These are phyloP conservation scores for Macrolepiota dolichaula DNA, from an alignment of 768 basidiomycete genomes.

Conservation along the genomic window DNA sequence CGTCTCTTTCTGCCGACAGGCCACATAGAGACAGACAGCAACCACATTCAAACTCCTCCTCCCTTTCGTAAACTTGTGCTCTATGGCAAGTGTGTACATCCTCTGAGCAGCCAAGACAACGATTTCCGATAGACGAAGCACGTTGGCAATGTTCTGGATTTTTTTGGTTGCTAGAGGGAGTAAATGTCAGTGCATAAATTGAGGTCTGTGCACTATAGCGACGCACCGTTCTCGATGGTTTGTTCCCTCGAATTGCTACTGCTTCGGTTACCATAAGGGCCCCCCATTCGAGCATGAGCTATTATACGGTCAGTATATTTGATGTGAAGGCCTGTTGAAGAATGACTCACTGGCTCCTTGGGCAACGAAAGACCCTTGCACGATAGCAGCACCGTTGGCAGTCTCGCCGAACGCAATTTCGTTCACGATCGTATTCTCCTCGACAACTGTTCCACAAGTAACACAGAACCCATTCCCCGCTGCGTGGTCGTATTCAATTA, in stretches of 20 bases:
- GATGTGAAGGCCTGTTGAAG: neutral
- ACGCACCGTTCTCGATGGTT: constrained; percentile 84
- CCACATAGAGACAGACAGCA: constrained; percentile 93
- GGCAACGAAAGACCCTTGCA: constrained; percentile 89
- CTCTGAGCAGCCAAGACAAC: constrained; percentile 81
- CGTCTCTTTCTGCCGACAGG: constrained; percentile 88
- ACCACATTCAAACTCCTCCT: constrained; percentile 90
- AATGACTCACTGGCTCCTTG: constrained; percentile 79
- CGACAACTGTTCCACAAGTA: constrained; percentile 84
- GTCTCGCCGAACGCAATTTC: constrained; percentile 97
- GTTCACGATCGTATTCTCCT: constrained; percentile 91
- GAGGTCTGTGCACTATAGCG: neutral
- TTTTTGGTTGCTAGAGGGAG: constrained; percentile 63
- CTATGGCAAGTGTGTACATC: constrained; percentile 90
- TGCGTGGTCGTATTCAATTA: constrained; percentile 82
- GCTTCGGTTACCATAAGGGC: constrained; percentile 78
- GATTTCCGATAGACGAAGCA: constrained; percentile 74
- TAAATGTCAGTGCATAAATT: constrained; percentile 2
- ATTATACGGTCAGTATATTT: constrained; percentile 2
- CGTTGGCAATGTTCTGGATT: constrained; percentile 79
- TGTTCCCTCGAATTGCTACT: constrained; percentile 84
- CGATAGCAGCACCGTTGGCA: constrained; percentile 88
- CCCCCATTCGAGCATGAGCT: constrained; percentile 83
- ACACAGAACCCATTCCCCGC: constrained; percentile 86
- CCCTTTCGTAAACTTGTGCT: constrained; percentile 93